Conservation (phyloP, 2,329 filamentous ascomycete species). For the Monilinia laxa region DNA sequence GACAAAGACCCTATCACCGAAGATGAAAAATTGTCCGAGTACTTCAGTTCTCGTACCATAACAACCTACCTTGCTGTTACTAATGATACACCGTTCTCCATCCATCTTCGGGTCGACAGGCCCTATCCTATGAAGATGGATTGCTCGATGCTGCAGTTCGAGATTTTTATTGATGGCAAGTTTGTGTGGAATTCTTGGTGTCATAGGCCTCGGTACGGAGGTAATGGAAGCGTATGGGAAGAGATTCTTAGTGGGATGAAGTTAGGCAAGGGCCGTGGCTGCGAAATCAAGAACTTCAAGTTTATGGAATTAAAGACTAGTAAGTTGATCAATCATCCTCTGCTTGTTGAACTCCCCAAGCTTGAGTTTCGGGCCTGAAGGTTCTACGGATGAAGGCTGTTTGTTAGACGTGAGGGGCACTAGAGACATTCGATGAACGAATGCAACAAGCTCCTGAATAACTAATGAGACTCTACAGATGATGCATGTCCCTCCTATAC, state of each 20-base stretch:
- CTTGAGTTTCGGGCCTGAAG: background rate
- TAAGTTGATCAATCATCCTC: background rate
- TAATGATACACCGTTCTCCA: background rate
- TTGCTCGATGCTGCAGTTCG: conserved; percentile 21
- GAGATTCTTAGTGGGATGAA: conserved; percentile 23
- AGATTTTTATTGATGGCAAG: conserved; percentile 25
- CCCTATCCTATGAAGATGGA: conserved; percentile 16
- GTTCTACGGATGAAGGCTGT: background rate
- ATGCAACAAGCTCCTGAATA: background rate
- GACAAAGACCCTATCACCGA: background rate
- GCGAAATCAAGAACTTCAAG: conserved; percentile 24
- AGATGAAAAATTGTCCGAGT: background rate
- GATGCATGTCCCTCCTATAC: background rate
- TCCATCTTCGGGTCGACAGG: conserved; percentile 9
- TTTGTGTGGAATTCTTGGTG: conserved; percentile 18
- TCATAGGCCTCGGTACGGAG: conserved; percentile 20
- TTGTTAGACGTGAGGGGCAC: background rate
- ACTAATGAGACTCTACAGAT: background rate
- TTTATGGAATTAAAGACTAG: conserved; percentile 13
- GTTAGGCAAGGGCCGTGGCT: conserved; percentile 19
- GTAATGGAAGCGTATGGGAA: conserved; percentile 22
- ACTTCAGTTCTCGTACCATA: background rate
- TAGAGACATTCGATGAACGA: background rate
- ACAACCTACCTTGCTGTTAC: background rate
- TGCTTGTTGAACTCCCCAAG: background rate